These are phyloP conservation scores for Plasmodium gonderi DNA, from an alignment of 169 alveolate genomes.

Conservation along the genomic window DNA sequence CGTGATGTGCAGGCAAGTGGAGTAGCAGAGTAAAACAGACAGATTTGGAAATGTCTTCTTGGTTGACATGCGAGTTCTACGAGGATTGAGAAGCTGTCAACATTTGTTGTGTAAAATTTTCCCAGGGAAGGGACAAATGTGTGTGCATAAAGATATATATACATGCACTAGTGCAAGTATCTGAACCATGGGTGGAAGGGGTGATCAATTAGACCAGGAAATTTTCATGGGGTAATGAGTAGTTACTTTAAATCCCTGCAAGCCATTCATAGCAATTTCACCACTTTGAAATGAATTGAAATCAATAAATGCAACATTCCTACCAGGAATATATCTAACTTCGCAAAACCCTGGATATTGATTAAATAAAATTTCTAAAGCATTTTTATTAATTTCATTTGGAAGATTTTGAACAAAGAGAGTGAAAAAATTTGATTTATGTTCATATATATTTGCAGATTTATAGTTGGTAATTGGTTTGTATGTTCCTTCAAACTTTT, in stretches of 20 bases:
- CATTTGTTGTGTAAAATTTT: no score
- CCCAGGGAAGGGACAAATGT: no score
- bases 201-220: constrained; percentile 78
- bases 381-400: constrained; percentile 82
- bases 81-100: no score
- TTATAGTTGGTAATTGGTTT: constrained; percentile 69
- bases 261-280: constrained; percentile 88
- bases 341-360: constrained; percentile 90
- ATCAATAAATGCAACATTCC: constrained; percentile 89
- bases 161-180: no score
- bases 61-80: no score
- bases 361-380: constrained; percentile 84
- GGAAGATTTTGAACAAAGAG: constrained; percentile 89
- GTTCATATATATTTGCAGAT: constrained; percentile 5
- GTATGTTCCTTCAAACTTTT: constrained; percentile 81
- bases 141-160: no score
- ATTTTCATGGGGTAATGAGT: constrained; percentile 84
- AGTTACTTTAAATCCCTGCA: constrained; percentile 87
- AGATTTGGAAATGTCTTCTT: no score
- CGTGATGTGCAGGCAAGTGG: no score
- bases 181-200: background rate
- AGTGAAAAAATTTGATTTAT: constrained; percentile 73
- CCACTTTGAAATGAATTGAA: constrained; percentile 82
- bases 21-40: no score
- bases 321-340: constrained; percentile 85